Base-by-base conservation (phyloP, 345 rosid genomes). In the Brassica napus region DNA sequence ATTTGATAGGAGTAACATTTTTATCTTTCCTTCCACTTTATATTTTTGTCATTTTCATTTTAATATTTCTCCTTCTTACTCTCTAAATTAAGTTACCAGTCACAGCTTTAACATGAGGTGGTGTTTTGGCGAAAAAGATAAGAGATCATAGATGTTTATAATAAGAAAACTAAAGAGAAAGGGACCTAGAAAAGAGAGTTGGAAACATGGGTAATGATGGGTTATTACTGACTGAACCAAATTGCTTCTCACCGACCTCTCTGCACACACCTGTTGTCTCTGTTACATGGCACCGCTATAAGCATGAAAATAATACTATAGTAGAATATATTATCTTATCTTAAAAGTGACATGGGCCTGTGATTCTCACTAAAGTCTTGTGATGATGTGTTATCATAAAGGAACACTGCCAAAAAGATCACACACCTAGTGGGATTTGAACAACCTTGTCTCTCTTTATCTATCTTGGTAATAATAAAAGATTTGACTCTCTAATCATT, bases 271-370 rank as follows among this genome's bases (percentile, higher is more conserved):
- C 28, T 64, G 14, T 68, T 55, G 71, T 73, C 78, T 75, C 79
- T 77, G 71, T 69, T 55, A 76, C 80, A 67, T 66, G 78, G 28
- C 63, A 58, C 73, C 65, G 32, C 63, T 9, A 57, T 24, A 47
- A 47, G 30, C 8, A 61, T 61, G 28, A 75, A 14, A 80, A 74
- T 74, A 8, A 47, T 14, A 47, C 30, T 75, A 47, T 44, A 44
- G 5, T 64, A 31, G 74, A 77, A 74, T 82, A 80, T 42, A 42
- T 80, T 80, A 80, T 75, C 79, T 47, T 81, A 81, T 87, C 88
- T 79, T 74, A 47, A 24, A 69, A 47, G 73, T 76, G 73, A 11
- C 68, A 81, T 76, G 83, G 83, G 83, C 69, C 80, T 81, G 44
- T 65, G 63, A 52, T 54, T 34, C 37, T 77, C 58, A 12, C 61